Base-by-base conservation (phyloP, 306 rosid species). In the Cucurbita ficifolia region DNA sequence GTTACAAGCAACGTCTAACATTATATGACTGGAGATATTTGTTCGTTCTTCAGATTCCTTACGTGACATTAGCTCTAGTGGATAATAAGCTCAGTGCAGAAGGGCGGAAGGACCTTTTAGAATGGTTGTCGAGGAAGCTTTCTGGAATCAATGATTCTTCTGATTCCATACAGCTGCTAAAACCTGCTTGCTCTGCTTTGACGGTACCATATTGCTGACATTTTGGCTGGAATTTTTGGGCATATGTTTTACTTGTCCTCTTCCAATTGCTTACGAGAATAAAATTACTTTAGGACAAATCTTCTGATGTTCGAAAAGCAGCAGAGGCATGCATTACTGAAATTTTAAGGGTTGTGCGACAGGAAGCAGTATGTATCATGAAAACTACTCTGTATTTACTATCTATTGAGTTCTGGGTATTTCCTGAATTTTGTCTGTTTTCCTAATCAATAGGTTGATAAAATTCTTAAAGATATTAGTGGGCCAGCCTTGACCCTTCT, bases 301-400 rank as follows among this genome's bases (percentile, higher is more conserved):
- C 99, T 2, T 89, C 96, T 2, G 99, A 95, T 84, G 96, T 95
- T 76, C 99, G 99, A 72, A 95, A 95, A 87, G 96, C 96, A 22
- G 96, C 99, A 16, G 97, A 95, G 82, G 72, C 90, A 65, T 95
- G 97, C 80, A 78, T 95, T 78, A 79, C 78, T 77, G 99, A 91
- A 86, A 86, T 95, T 80, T 48, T 91, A 80, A 91, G 96, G 84
- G 99, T 87, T 77, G 83, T 89, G 82, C 92, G 87, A 73, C 96
- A 80, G 59, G 99, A 95, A 70, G 73, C 79, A 54, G 99, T 91
- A 86, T 63, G 91, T 65, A 24, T 73, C 52, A 72, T 38, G 49
- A 70, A 49, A 67, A 54, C 72, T 71, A 21, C 9, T 54, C 13
- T 65, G 45, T 11, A 2, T 72, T 72, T 76, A 19, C 73, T 55